phyloP scores from a whole-genome alignment of 1,139 yeast species.

The Maudiozyma humilis region DNA sequence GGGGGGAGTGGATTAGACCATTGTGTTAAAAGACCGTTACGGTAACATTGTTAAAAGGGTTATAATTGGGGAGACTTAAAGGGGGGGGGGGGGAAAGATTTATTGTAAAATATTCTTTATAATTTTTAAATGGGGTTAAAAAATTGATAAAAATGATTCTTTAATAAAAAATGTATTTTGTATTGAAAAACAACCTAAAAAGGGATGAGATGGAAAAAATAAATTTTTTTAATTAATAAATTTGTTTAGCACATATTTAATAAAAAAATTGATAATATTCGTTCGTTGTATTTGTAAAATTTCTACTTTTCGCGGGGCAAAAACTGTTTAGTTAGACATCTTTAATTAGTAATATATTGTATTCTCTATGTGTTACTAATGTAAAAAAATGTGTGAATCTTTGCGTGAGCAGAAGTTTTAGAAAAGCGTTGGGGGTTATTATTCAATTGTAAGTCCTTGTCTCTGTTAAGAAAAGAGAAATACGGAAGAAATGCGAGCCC shows the following conservation, averaged over 20 bases:
- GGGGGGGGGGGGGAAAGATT: neutral
- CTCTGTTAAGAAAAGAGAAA: neutral
- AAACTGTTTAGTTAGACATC: slow-evolving; percentile 21
- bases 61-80: neutral
- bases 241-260: slow-evolving; percentile 5
- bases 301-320: neutral
- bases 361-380: slow-evolving; percentile 2
- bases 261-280: slow-evolving; percentile 3
- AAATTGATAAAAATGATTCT: neutral
- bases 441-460: slow-evolving; percentile 1
- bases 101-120: neutral
- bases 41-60: slow-evolving; percentile 11
- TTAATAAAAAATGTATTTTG: slow-evolving; percentile 1
- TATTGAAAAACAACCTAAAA: slow-evolving; percentile 4
- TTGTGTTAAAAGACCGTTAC: slow-evolving; percentile 9
- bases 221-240: too few species aligned
- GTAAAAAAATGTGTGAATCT: slow-evolving; percentile 2
- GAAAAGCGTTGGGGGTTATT: neutral
- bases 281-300: neutral
- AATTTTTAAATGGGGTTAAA: neutral
- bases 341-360: slow-evolving; percentile 7
- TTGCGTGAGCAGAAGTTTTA: neutral
- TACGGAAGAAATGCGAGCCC: neutral
- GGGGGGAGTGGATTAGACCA: slow-evolving; percentile 3
- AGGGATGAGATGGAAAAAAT: slow-evolving; percentile 2